Evolutionary conservation across 169 alveolate species (phyloP).

Genomic region (Babesia ovis): DNA sequence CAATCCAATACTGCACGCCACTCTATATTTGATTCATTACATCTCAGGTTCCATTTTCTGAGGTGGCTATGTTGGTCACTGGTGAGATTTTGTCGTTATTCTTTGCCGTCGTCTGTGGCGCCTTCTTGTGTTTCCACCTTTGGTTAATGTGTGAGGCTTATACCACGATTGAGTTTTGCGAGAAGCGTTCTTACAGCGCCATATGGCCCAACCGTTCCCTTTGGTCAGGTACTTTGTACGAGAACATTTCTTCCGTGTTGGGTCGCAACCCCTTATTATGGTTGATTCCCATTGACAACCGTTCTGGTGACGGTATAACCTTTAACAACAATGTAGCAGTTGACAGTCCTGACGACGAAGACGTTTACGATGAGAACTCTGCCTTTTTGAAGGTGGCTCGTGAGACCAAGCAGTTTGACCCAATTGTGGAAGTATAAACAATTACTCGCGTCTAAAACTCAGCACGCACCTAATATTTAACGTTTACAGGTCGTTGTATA

Average conservation of each 20-base stretch:
- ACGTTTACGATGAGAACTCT: constrained; percentile 36
- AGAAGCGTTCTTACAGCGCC: constrained; percentile 71
- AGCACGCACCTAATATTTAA: not conserved
- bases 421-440: constrained; percentile 33
- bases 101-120: constrained; percentile 69
- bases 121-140: constrained; percentile 80
- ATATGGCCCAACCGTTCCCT: constrained; percentile 42
- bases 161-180: constrained; percentile 88
- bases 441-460: not conserved
- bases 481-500: too few species aligned
- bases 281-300: constrained; percentile 70
- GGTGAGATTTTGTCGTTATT: constrained; percentile 81
- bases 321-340: constrained; percentile 17
- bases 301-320: constrained; percentile 66
- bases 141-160: constrained; percentile 74
- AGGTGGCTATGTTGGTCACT: constrained; percentile 73
- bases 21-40: not conserved
- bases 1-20: too few species aligned
- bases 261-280: constrained; percentile 73
- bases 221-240: constrained; percentile 68
- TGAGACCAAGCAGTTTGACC: constrained; percentile 57
- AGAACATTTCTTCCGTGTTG: constrained; percentile 61
- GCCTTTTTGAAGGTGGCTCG: constrained; percentile 58
- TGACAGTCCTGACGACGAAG: constrained; percentile 41
- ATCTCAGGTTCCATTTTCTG: constrained; percentile 75